Evolutionary conservation across 208 protist genomes (phyloP), one percentile per base, ranked within the genome.

Genomic region (Lotmaria passim): DNA sequence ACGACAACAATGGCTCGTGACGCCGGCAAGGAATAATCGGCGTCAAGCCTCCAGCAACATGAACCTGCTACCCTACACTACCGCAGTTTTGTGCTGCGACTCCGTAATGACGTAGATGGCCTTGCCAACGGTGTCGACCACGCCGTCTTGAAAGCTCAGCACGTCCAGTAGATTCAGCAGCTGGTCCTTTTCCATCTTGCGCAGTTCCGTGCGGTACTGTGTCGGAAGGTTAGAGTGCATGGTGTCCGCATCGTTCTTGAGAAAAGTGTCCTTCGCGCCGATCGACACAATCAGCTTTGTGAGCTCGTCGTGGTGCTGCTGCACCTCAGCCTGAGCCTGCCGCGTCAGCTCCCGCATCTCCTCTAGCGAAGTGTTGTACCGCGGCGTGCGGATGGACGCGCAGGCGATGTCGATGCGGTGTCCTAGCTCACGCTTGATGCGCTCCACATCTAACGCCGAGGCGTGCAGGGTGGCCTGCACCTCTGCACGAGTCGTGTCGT

Each of bases 161-260:
- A 95, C 85, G 58, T 95, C 90, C 7, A 95, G 59, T 14, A 95
- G 34, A 60, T 93, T 95, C 21, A 95, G 69, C 61, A 95, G 60
- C 44, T 80, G 78, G 46, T 95, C 90, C 36, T 89, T 85, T n/a
- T 89, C 75, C 56, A 93, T 53, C 52, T 80, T 80, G 2, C 82
- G 80, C 76, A 95, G 73, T 51, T 91, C 80, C 23, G 71, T 75
- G 44, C 90, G 83, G 59, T 90, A 95, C 65, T 75, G 31, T 17
- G 62, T 48, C 4, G 90, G 90, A 26, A 93, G 64, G 67, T 92
- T 92, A 11, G 75, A 83, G 73, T 95, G 90, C 87, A 95, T 95
- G 17, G 90, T 90, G 47, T 85, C 86, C 21, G 75, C 69, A n/a
- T 82, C 79, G 44, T 89, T 79, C 43, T 75, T 83, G 6, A 76